Evolutionary conservation across 1,139 yeast genomes (phyloP).

Genomic region (Blastobotrys arbuscula): DNA sequence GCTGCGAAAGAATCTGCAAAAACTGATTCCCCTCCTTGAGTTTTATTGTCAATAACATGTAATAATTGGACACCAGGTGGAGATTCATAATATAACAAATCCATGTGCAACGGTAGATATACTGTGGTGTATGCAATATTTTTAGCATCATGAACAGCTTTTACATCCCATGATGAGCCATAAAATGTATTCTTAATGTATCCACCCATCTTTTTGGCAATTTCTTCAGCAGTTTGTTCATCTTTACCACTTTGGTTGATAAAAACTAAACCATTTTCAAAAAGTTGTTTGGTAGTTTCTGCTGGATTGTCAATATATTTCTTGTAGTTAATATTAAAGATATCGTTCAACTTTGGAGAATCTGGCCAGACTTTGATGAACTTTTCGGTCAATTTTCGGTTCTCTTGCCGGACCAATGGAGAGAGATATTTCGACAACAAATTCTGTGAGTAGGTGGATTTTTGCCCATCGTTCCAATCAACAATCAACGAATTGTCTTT

Average conservation of each 20-base stretch:
- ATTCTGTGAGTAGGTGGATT: conserved; percentile 42
- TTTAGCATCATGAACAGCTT: conserved; percentile 53
- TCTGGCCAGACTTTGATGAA: conserved; percentile 33
- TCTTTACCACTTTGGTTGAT: conserved; percentile 47
- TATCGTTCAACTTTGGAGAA: conserved; percentile 24
- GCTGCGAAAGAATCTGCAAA: conserved; percentile 76
- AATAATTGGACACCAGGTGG: conserved; percentile 79
- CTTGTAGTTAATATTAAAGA: conserved; percentile 36
- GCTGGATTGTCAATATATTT: conserved; percentile 44
- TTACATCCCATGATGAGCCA: conserved; percentile 69
- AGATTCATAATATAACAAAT: conserved; percentile 69
- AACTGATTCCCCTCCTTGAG: conserved; percentile 64
- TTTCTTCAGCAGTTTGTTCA: conserved; percentile 34
- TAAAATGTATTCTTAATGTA: conserved; percentile 69
- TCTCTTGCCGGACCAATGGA: conserved; percentile 31
- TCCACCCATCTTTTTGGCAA: conserved; percentile 51
- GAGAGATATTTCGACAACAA: conserved; percentile 47
- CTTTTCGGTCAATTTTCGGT: conserved; percentile 28
- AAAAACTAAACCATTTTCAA: conserved; percentile 55
- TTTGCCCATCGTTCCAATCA: conserved; percentile 53
- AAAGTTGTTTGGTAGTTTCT: conserved; percentile 44
- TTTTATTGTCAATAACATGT: conserved; percentile 59
- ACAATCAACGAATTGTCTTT: conserved; percentile 38
- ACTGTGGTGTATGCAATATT: conserved; percentile 69
- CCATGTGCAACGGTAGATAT: conserved; percentile 75